Base-by-base conservation (phyloP, 768 basidiomycete genomes). In the Mycena crocata region DNA sequence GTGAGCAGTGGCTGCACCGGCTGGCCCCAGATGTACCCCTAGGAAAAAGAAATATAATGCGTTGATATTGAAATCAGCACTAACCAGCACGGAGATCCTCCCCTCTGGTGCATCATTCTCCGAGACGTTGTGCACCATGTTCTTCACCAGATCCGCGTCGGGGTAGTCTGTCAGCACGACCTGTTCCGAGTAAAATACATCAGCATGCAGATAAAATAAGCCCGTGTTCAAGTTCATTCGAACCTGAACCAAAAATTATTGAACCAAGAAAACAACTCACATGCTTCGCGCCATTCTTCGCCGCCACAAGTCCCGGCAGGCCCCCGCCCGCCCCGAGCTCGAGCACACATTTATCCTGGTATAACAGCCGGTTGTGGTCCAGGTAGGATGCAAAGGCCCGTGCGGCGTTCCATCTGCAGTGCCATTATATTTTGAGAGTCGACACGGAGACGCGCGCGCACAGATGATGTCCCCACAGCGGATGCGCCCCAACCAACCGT, bases 321-420 rank as follows among this genome's bases (percentile, higher is more conserved):
- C 90, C 97, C 1, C 94, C 96, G 0, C 96, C 98, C 0, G 98
- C 98, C 0, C 98, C 98, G 0, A 99, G 87, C 76, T 99, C 98
- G 1, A 98, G 82, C 0, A 98, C 89, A 28, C 72, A 77, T 10
- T 71, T 68, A 51, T 75, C 78, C 37, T 78, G 81, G 48, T 87
- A 89, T 0, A 91, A 69, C 1, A 82, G 76, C 0, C 73, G 72
- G 58, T 90, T 83, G 14, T 78, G 75, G 66, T 93, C 92, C 2
- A 94, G 81, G 74, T 89, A 93, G 0, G 87, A 82, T 15, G 93
- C 91, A 52, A 94, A 85, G 0, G 90, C 85, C 5, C 90, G 81
- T 2, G 92, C 88, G 3, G 93, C 92, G 72, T 94, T 95, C 93
- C 93, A 94, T 66, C 93, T 94, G 50, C 19, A 54, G 30, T 52